Conservation (phyloP, 169 alveolate species). For the Plasmodium relictum region DNA sequence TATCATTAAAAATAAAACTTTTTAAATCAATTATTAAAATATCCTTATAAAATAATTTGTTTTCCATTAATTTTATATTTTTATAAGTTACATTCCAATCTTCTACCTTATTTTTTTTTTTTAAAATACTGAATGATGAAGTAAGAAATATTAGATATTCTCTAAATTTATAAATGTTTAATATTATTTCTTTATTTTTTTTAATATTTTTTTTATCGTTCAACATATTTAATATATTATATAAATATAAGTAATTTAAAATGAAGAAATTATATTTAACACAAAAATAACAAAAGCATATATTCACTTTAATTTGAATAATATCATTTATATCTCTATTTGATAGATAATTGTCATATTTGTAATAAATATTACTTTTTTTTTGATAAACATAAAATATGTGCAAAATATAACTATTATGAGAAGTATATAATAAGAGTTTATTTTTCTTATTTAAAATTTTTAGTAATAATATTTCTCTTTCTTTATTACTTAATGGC, state of each 20-base stretch:
- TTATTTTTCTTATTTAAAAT: conserved; percentile 58
- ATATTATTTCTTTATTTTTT: not conserved
- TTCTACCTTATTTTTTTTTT: conserved; percentile 24
- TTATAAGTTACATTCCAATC: not conserved
- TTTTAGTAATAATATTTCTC: conserved; percentile 48
- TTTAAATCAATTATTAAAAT: conserved; percentile 13
- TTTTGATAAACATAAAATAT: conserved; percentile 42
- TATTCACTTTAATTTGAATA: conserved; percentile 27
- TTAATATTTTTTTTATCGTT: not conserved
- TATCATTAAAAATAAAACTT: not conserved
- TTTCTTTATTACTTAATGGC: conserved; percentile 71
- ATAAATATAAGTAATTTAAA: conserved; percentile 31
- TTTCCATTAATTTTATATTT: conserved; percentile 5
- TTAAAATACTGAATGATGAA: conserved; percentile 26
- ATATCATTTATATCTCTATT: conserved; percentile 39
- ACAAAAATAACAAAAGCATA: conserved; percentile 75
- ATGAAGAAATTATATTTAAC: conserved; percentile 49
- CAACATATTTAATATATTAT: conserved; percentile 7
- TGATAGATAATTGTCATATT: conserved; percentile 33
- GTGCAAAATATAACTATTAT: conserved; percentile 57
- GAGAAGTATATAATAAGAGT: conserved; percentile 47
- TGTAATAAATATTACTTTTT: conserved; percentile 13
- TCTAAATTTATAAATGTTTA: conserved; percentile 10
- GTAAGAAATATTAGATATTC: conserved; percentile 35
- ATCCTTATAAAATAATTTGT: conserved; percentile 21